Conservation (phyloP, 2,329 filamentous ascomycete species). For the Pezicula radicicola region DNA sequence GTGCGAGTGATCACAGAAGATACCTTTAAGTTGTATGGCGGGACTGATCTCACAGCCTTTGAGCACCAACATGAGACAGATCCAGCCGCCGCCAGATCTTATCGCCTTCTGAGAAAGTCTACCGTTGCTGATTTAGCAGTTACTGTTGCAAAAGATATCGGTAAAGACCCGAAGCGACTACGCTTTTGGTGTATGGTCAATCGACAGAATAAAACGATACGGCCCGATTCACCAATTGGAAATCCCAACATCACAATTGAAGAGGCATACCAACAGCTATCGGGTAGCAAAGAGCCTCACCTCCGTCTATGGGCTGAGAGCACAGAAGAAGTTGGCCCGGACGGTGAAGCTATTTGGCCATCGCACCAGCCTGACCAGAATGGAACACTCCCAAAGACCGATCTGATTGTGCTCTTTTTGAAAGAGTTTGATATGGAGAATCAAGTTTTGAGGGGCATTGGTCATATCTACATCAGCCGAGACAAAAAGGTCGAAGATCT, state of each 20-base stretch:
- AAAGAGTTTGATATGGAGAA: conserved; percentile 83
- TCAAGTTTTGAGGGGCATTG: conserved; percentile 73
- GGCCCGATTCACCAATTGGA: conserved; percentile 83
- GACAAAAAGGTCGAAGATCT: conserved; percentile 87
- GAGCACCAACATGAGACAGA: conserved; percentile 56
- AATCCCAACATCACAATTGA: conserved; percentile 76
- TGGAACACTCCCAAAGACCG: conserved; percentile 55
- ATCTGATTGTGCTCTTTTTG: conserved; percentile 78
- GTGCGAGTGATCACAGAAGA: conserved; percentile 78
- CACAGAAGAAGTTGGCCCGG: conserved; percentile 60
- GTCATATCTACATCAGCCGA: conserved; percentile 83
- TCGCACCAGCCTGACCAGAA: conserved; percentile 57
- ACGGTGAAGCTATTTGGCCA: conserved; percentile 72
- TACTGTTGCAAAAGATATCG: conserved; percentile 68
- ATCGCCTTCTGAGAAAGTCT: conserved; percentile 72
- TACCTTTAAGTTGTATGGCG: conserved; percentile 77
- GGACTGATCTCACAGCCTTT: conserved; percentile 76
- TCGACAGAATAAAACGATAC: conserved; percentile 92
- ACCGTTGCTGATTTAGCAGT: conserved; percentile 73
- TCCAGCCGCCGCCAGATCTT: conserved; percentile 66
- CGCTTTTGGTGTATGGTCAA: conserved; percentile 98
- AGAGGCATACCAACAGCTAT: conserved; percentile 65
- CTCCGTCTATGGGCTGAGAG: conserved; percentile 88
- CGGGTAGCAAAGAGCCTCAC: conserved; percentile 61
- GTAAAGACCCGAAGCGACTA: conserved; percentile 64